A percentile compares a stretch with the other conserved stretches of the same genome.
phyloP scores from a whole-genome alignment of 257 asterid genomes.

The Schizonepeta tenuifolia region DNA sequence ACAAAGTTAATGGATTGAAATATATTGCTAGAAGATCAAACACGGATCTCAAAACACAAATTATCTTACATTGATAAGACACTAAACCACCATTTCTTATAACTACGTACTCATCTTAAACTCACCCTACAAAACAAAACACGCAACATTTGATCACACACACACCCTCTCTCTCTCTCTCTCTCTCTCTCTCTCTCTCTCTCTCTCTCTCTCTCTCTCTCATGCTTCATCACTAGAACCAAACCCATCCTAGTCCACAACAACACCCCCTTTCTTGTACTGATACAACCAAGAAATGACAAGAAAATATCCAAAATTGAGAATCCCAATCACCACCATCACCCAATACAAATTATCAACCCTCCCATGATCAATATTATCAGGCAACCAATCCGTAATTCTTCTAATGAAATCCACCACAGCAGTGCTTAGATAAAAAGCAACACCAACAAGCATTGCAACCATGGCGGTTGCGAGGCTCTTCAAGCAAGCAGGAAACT shows the following conservation, averaged over 20 bases:
- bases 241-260: background rate
- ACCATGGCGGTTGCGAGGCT: conserved; percentile 46
- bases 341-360: conserved; percentile 46
- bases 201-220: too few species aligned
- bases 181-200: too few species aligned
- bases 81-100: too few species aligned
- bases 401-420: conserved; percentile 30
- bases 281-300: conserved; percentile 36
- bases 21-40: too few species aligned
- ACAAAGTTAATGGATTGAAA: too few species aligned
- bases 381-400: conserved; percentile 42
- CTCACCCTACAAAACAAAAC: background rate
- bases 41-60: too few species aligned
- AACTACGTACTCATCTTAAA: too few species aligned
- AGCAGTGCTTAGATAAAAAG: conserved; percentile 31
- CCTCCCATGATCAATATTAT: conserved; percentile 41
- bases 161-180: too few species aligned
- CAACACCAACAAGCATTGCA: conserved; percentile 35
- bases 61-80: too few species aligned
- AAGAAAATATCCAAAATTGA: conserved; percentile 41
- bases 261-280: conserved; percentile 20
- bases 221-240: too few species aligned
- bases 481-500: conserved; percentile 42
- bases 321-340: conserved; percentile 28
- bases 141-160: background rate